Conservation (phyloP, 2,329 filamentous ascomycete genomes). For the Trichoderma semiorbis region DNA sequence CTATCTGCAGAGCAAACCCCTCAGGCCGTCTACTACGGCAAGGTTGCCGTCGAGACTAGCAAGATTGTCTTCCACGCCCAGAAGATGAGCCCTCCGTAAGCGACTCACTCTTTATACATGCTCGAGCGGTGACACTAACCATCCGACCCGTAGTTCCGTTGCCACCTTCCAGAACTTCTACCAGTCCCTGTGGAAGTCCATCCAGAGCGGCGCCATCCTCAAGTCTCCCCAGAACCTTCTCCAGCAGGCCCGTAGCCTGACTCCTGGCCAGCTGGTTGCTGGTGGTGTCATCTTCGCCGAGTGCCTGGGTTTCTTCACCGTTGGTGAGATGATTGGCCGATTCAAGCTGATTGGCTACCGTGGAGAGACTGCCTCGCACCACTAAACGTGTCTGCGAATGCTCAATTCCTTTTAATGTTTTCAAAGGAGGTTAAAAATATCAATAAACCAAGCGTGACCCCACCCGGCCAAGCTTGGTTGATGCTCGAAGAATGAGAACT, state of each 20-base stretch:
- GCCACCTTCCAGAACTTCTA: slow-evolving; percentile 85
- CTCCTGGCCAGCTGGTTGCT: slow-evolving; percentile 64
- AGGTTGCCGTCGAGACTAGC: slow-evolving; percentile 80
- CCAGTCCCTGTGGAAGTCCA: slow-evolving; percentile 66
- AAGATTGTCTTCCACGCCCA: slow-evolving; percentile 85
- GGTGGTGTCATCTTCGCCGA: slow-evolving; percentile 80
- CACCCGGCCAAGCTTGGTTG: neutral
- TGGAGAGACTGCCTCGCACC: slow-evolving; percentile 62
- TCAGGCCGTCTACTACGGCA: slow-evolving; percentile 85
- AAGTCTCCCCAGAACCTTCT: slow-evolving; percentile 55
- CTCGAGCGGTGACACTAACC: neutral
- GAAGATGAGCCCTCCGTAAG: slow-evolving; percentile 95
- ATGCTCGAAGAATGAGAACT: neutral
- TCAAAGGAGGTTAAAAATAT: neutral
- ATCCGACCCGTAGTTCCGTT: slow-evolving; percentile 56
- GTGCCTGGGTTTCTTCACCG: slow-evolving; percentile 92
- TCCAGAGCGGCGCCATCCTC: slow-evolving; percentile 62
- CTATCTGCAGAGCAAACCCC: slow-evolving; percentile 69
- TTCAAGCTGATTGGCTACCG: slow-evolving; percentile 94
- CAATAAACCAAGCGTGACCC: neutral
- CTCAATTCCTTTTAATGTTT: neutral
- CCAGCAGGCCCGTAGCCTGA: slow-evolving; percentile 64
- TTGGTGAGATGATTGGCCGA: slow-evolving; percentile 94
- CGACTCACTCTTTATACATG: neutral
- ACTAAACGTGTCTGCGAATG: slow-evolving; percentile 41